A percentile compares a stretch with the other conserved stretches of the same genome.
Evolutionary conservation across 2,329 filamentous ascomycete species (phyloP).

Genomic region (Fusarium irregulare): DNA sequence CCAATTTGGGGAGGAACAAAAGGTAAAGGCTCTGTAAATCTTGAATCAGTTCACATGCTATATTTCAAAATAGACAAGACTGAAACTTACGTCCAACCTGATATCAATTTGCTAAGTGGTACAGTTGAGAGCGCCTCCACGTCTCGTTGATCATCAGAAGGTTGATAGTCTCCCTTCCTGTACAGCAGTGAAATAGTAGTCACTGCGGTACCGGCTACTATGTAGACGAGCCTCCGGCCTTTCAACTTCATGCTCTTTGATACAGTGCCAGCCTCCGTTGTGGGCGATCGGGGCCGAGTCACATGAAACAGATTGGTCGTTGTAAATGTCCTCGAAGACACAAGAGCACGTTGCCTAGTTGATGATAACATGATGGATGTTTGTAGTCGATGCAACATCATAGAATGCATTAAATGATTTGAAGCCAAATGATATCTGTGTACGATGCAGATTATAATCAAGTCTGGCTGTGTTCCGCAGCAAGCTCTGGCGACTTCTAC

Average conservation of each 20-base stretch:
- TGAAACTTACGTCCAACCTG: conserved; percentile 13
- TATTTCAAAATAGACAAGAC: background rate
- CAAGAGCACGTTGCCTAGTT: too few relatives aligned
- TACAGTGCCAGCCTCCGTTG: too few relatives aligned
- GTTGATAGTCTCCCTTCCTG: background rate
- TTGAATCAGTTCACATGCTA: background rate
- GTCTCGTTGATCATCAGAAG: conserved; percentile 2
- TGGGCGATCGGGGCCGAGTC: too few relatives aligned
- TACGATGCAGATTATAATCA: too few relatives aligned
- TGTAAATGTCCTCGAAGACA: too few relatives aligned
- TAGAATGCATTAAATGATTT: too few relatives aligned
- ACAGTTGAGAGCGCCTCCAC: conserved; percentile 7
- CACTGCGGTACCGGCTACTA: background rate
- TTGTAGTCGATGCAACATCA: too few relatives aligned
- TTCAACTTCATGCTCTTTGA: background rate
- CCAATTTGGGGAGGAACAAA: conserved; percentile 39
- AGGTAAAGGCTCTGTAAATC: conserved; percentile 29
- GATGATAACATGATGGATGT: too few relatives aligned
- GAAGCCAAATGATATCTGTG: too few relatives aligned
- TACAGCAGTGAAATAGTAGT: background rate
- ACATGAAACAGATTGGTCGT: too few relatives aligned
- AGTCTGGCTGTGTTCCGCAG: too few relatives aligned
- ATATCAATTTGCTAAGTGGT: conserved; percentile 5
- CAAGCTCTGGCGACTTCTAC: too few relatives aligned
- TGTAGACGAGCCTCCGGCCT: background rate